Base-by-base conservation (phyloP, 306 rosid genomes). In the Lathyrus oleraceus region DNA sequence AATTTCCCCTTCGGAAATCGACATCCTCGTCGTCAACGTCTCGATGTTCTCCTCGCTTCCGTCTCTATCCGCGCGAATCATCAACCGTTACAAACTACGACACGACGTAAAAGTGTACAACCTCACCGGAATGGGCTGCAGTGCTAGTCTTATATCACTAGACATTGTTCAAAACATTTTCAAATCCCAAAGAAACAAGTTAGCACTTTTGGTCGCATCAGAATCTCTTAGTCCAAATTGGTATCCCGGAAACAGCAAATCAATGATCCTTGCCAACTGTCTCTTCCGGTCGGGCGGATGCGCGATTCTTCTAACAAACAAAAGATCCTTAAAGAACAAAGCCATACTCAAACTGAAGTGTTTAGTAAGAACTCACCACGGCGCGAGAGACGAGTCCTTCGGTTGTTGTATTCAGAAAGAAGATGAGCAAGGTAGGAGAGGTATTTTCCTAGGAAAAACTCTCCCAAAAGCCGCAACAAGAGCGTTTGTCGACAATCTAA, bases 61-160 rank as follows among this genome's bases (percentile, higher is more conserved):
- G 4, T 93, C 98, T 0, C 40, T 90, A 2, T 65, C 98, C 0
- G 69, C 96, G 0, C 63, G 86, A 5, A 90, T 93, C 38, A 78
- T 93, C 17, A 87, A 88, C 65, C 87, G 20, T 20, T 93, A 82
- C 84, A 93, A 87, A 66, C 1, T 93, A 78, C 76, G 89, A 5
- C 83, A 88, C 10, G 91, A 93, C 39, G 59, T 93, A 5, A 94
- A 94, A 67, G 99, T 87, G 5, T 91, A 76, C 72, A 94, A 90
- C 19, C 88, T 94, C 78, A 85, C 85, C 8, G 99, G 92, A 0
- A 94, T 94, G 99, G 99, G 99, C 0, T 94, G 99, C 71, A 87
- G 95, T 20, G 99, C 99, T 0, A 90, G 97, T 67, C 79, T 94
- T 0, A 86, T 94, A 11, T 91, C 99, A 0, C 3, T 84, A 6